Base-by-base conservation (phyloP, 257 asterid species). In the Jacaranda copaia region DNA sequence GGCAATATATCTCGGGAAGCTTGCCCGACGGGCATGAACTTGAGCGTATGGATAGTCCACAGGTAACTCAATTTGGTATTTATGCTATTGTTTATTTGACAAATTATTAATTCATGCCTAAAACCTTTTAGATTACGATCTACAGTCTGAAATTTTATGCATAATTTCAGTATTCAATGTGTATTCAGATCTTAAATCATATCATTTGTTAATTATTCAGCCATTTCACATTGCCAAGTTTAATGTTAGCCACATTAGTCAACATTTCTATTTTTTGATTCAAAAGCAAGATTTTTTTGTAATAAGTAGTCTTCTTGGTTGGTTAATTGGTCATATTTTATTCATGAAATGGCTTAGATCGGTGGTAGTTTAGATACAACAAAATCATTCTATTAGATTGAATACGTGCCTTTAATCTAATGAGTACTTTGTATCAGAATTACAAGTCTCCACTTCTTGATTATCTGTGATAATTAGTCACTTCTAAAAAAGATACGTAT, bases 1-100 rank as follows among this genome's bases (percentile, higher is more conserved):
- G 99, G 99, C 98, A 91, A 73, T 95, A 92, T 58, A 92, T 92
- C 70, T 91, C 98, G 0, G 99, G 98, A 19, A 80, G 99, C 81
- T 88, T 95, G 84, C 97, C 98, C 0, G 98, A 95, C 67, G 99
- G 99, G 2, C 98, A 95, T 64, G 96, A 91, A 68, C 96, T 95
- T 2, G 96, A 89, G 78, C 98, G 98, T 61, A 82, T 95, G 81
- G 98, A 95, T 84, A 75, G 81, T 78, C 99, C 99, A 36, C 93
- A 95, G 97, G 99, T 95, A 87, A n/a, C 11, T 53, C n/a, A 1
- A 70, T 51, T 45, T 15, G 53, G 15, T 39, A 58, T 46, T 71
- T 48, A 13, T 62, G 16, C 55, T 56, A 45, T 4, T 5, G 32
- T 49, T 15, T n/a, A 65, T 60, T 32, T 10, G 43, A 9, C 14